Percentiles rank a stretch among this genome's conserved stretches.
Evolutionary conservation across 2,329 filamentous ascomycete genomes (phyloP).

Genomic region (Hymenoscyphus occultus): DNA sequence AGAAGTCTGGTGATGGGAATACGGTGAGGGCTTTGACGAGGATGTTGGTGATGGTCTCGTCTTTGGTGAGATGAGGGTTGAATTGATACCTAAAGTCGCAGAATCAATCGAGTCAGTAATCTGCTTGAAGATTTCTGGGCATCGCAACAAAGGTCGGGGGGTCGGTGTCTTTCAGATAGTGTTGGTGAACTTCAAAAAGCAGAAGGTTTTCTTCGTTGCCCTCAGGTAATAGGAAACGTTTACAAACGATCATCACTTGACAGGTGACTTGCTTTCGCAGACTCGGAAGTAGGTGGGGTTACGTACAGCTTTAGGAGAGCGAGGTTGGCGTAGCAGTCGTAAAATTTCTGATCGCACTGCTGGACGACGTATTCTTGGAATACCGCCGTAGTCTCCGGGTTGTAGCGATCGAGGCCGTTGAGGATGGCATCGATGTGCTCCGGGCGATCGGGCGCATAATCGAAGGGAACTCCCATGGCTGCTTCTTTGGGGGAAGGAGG

Average conservation of each 20-base stretch:
- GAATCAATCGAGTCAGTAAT: conserved; percentile 21
- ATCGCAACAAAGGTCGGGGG: conserved; percentile 10
- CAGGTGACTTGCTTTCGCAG: conserved; percentile 9
- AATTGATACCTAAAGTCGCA: conserved; percentile 79
- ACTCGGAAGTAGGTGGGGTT: conserved; percentile 8
- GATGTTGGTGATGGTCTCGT: conserved; percentile 97
- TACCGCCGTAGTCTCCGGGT: conserved; percentile 88
- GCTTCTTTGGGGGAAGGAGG: background rate
- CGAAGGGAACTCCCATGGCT: conserved; percentile 52
- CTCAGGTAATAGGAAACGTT: conserved; percentile 99
- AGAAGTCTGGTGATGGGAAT: conserved; percentile 95
- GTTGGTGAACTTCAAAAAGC: conserved; percentile 69
- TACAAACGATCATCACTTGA: conserved; percentile 70
- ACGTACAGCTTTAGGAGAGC: conserved; percentile 96
- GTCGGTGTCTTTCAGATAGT: conserved; percentile 62
- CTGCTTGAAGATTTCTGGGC: background rate
- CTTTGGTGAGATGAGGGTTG: conserved; percentile 95
- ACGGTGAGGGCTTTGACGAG: conserved; percentile 97
- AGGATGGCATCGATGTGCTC: conserved; percentile 91
- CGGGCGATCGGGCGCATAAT: conserved; percentile 88
- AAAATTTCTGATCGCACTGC: conserved; percentile 93
- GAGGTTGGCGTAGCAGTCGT: conserved; percentile 95
- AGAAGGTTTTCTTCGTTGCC: conserved; percentile 54
- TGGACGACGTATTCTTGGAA: conserved; percentile 93
- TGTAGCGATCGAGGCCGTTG: conserved; percentile 96